Percentiles rank a stretch among this genome's conserved stretches.
phyloP scores from a whole-genome alignment of 2,329 filamentous ascomycete genomes.

The Penicillium olsonii region DNA sequence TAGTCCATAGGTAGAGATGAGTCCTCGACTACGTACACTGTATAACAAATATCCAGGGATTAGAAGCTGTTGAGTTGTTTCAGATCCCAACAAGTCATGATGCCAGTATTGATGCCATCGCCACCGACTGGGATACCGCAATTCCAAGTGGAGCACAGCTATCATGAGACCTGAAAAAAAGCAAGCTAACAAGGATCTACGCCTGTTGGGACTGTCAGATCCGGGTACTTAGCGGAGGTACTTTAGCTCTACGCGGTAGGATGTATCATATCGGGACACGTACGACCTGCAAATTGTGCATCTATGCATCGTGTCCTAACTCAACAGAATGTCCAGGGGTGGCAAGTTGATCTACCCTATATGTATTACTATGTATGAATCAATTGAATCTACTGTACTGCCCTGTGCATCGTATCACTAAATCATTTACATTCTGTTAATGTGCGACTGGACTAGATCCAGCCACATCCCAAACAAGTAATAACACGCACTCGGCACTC shows the following conservation, averaged over 20 bases:
- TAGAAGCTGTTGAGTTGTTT: too few relatives aligned
- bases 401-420: too few relatives aligned
- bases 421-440: too few relatives aligned
- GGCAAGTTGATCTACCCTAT: too few relatives aligned
- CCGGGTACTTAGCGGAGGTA: slow-evolving; percentile 9
- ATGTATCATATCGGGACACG: not conserved
- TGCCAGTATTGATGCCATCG: not conserved
- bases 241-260: too few relatives aligned
- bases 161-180: slow-evolving; percentile 29
- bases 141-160: slow-evolving; percentile 8
- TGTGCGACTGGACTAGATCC: not conserved
- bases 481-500: slow-evolving; percentile 12
- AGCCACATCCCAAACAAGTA: not conserved
- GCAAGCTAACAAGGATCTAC: not conserved
- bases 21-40: not conserved
- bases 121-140: slow-evolving; percentile 6
- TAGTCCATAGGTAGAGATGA: not conserved
- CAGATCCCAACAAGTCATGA: too few relatives aligned
- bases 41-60: too few relatives aligned
- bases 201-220: slow-evolving; percentile 27
- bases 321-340: too few relatives aligned
- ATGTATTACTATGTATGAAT: too few relatives aligned
- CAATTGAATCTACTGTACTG: too few relatives aligned
- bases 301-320: too few relatives aligned
- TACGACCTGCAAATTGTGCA: too few relatives aligned